Base-by-base conservation (phyloP, 2,329 filamentous ascomycete genomes). In the Cladobotryum protrusum region DNA sequence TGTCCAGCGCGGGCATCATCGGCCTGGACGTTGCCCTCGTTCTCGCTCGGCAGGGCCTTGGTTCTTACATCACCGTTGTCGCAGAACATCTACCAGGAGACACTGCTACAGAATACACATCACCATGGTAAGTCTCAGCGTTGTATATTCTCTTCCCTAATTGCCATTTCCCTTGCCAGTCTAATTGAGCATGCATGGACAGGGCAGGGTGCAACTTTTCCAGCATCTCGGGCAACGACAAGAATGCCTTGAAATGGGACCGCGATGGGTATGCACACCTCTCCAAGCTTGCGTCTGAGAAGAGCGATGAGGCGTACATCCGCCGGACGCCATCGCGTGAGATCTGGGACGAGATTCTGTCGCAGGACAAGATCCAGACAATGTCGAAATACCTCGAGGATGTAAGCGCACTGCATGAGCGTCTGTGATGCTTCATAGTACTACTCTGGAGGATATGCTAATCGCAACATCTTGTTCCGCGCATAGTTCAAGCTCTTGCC, bases 161-260 rank as follows among this genome's bases (percentile, higher is more conserved):
- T 14, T n/a, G n/a, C n/a, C 13, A 37, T 37, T 6, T 6, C 14
- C 17, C 14, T 37, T 37, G 17, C 35, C 35, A 37, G 4, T 37
- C 17, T 37, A 37, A 37, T 37, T 37, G 14, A 37, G 17, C 2
- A 37, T n/a, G 17, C 4, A 37, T 37, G 14, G 35, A 6, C 20
- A 66, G 69, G 67, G 71, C 71, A 9, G 71, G 71, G 3, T 71
- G 67, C 51, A 73, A 73, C 54, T 72, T 72, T 54, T 73, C 71
- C 1, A 69, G 67, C 36, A 69, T 73, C 41, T 72, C 71, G 0
- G 69, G 70, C 18, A 65, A 56, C 13, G 69, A 73, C 45, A 52
- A 58, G 15, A 72, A 73, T 43, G 70, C 70, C 0, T 52, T 73
- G 39, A 65, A 63, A 24, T 73, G 71, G 70, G 72, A 74, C 47